Conservation (phyloP, 352 stramenopile genomes). For the Globisporangium nodosum region DNA sequence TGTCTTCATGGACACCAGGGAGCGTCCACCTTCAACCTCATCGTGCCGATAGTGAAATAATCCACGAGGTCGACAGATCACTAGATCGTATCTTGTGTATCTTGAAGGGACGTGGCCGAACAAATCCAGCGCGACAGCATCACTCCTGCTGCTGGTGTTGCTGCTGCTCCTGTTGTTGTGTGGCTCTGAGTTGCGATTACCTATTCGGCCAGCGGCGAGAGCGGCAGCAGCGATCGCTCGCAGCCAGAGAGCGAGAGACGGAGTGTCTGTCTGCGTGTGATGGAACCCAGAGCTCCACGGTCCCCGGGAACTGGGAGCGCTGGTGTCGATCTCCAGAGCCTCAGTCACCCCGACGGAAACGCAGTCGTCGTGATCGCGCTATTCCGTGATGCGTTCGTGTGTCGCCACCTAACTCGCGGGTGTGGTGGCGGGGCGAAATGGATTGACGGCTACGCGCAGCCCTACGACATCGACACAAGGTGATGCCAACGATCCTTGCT, state of each 20-base stretch:
- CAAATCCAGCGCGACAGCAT: too few relatives aligned
- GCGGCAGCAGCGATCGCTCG: not conserved
- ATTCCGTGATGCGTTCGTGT: slow-evolving; percentile 65
- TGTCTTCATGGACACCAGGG: slow-evolving; percentile 26
- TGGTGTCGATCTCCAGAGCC: not conserved
- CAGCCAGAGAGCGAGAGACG: too few relatives aligned
- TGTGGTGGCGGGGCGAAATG: slow-evolving; percentile 22
- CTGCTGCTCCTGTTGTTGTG: too few relatives aligned
- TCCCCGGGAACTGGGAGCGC: not conserved
- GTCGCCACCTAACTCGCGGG: slow-evolving; percentile 42
- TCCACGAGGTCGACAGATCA: too few relatives aligned
- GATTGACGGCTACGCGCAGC: slow-evolving; percentile 64
- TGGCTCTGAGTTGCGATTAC: too few relatives aligned
- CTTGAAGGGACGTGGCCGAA: too few relatives aligned
- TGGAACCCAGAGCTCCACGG: not conserved
- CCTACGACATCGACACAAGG: slow-evolving; percentile 64
- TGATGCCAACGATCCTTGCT: slow-evolving; percentile 10
- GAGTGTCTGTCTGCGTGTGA: not conserved
- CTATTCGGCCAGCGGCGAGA: not conserved
- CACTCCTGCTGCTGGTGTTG: too few relatives aligned
- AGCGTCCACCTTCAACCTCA: too few relatives aligned
- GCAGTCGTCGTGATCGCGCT: slow-evolving; percentile 41
- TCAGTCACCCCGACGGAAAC: not conserved
- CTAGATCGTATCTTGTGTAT: too few relatives aligned
- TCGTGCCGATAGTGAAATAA: too few relatives aligned